These are phyloP conservation scores for Punctularia strigosozonata DNA, from an alignment of 768 basidiomycete species.

Conservation along the genomic window DNA sequence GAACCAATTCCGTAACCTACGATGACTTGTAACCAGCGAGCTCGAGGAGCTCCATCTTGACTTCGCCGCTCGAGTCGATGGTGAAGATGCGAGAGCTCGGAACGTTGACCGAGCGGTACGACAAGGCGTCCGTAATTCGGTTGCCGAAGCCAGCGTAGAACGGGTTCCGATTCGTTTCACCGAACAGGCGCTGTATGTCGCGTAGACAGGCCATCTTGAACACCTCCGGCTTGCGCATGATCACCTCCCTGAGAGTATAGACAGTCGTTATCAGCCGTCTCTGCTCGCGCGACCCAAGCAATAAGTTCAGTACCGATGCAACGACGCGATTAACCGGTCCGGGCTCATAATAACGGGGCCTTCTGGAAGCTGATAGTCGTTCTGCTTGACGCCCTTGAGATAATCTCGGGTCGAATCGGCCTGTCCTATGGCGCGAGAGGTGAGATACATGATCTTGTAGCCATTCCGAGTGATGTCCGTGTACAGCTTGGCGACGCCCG, in stretches of 20 bases:
- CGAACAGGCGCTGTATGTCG: slow-evolving; percentile 88
- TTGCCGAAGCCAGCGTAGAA: slow-evolving; percentile 99
- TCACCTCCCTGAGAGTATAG: slow-evolving; percentile 63
- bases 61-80: slow-evolving; percentile 88
- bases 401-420: slow-evolving; percentile 96
- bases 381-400: slow-evolving; percentile 88
- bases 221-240: slow-evolving; percentile 98
- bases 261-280: background rate
- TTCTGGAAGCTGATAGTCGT: slow-evolving; percentile 92
- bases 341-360: slow-evolving; percentile 99
- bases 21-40: slow-evolving; percentile 95
- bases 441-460: slow-evolving; percentile 96
- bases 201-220: slow-evolving; percentile 99
- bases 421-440: slow-evolving; percentile 94
- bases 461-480: slow-evolving; percentile 93
- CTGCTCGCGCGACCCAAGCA: background rate
- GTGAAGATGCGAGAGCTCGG: slow-evolving; percentile 94
- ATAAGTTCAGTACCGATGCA: slow-evolving; percentile 59
- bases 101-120: slow-evolving; percentile 93
- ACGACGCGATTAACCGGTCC: slow-evolving; percentile 84
- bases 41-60: slow-evolving; percentile 95
- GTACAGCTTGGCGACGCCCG: slow-evolving; percentile 94
- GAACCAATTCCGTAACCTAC: slow-evolving; percentile 29
- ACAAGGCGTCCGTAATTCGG: slow-evolving; percentile 93
- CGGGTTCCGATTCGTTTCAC: slow-evolving; percentile 53